Base-by-base conservation (phyloP, 495 filamentous ascomycete genomes). In the Neurospora africana region DNA sequence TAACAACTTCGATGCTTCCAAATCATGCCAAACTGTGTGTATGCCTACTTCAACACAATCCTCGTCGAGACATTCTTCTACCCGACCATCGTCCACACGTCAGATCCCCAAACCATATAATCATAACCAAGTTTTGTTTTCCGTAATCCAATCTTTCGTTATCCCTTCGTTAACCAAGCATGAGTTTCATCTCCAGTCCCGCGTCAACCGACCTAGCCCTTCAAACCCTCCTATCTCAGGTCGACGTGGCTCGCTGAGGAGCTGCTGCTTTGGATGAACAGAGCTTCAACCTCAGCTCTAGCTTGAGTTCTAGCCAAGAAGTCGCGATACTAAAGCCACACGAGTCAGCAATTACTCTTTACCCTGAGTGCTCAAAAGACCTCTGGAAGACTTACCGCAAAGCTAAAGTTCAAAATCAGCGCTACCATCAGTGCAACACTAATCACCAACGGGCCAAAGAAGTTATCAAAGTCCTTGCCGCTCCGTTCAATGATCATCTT, bases 401-500 rank as follows among this genome's bases (percentile, higher is more conserved):
- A 93, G 19, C 84, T 87, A 84, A 98, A 97, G 82, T 99, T 98
- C 76, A 97, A 78, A 67, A 91, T 85, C 74, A 99, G 81, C 69
- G 93, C 93, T 53, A 92, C 78, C 43, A 91, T 88, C 76, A 99
- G 79, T 30, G 94, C 92, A 39, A 91, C 80, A 78, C 92, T 94
- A 61, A 98, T 89, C 3, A 96, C 87, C 69, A 97, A 77, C 27
- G 96, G 95, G 4, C 95, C 95, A 68, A 92, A 74, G 73, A 91
- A 82, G 75, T 92, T 95, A 80, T 99, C 95, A 80, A 99, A 93
- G 76, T 98, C 95, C 79, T 89, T 92, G 23, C 93, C 94, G 81
- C 93, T 97, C 70, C 95, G 84, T 76, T 91, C 86, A 53, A 89
- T 79, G 79, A 99, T 98, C 83, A 98, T 90, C 13, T 85, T 86